These are phyloP conservation scores for Pseudogymnoascus destructans DNA, from an alignment of 2,329 filamentous ascomycete genomes.

Conservation along the genomic window DNA sequence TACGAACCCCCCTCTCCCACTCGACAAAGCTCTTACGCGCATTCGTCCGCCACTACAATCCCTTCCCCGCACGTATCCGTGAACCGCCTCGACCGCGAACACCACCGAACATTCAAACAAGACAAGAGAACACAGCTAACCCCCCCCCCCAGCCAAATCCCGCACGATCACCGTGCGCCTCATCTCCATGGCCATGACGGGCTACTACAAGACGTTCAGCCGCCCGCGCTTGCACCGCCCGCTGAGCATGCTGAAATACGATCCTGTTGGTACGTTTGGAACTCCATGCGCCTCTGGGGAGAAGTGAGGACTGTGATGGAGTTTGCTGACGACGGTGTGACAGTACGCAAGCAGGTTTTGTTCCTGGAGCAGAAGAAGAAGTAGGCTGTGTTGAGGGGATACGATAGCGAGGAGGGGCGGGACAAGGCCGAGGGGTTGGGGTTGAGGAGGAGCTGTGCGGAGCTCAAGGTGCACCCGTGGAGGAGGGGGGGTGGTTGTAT, in stretches of 20 bases:
- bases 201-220: constrained; percentile 86
- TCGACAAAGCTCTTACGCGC: neutral
- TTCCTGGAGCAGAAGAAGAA: constrained; percentile 76
- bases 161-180: constrained; percentile 88
- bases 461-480: neutral
- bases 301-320: neutral
- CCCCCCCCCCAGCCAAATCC: constrained; percentile 45
- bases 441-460: neutral
- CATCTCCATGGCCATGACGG: constrained; percentile 96
- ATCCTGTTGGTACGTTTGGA: constrained; percentile 67
- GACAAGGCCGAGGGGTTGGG: neutral
- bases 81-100: neutral
- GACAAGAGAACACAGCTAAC: neutral
- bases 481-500: neutral
- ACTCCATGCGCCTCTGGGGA: neutral
- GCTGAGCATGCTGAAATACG: constrained; percentile 97
- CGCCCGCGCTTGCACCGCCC: constrained; percentile 70
- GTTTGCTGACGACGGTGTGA: neutral
- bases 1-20: constrained; percentile 16
- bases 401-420: neutral
- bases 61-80: neutral
- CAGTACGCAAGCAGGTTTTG: constrained; percentile 83
- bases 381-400: constrained; percentile 31
- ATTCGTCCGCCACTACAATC: neutral
- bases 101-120: neutral